A percentile compares a stretch with the other conserved stretches of the same genome.
Evolutionary conservation across 225 moss, liverwort and hornwort species (phyloP).

Genomic region (Marchantia paleacea): DNA sequence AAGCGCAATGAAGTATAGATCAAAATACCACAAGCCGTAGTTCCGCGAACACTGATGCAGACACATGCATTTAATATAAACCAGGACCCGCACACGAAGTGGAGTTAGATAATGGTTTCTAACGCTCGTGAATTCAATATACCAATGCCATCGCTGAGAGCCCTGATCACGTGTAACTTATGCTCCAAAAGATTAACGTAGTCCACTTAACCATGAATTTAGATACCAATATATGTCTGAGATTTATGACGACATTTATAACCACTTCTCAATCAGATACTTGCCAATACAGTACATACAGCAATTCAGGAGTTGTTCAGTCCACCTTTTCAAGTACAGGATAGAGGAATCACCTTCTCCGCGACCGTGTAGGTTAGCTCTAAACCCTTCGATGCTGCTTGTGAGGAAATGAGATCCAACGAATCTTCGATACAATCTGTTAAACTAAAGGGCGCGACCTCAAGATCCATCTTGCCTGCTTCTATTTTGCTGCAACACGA

Average conservation of each 20-base stretch:
- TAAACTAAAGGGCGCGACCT: constrained; percentile 32
- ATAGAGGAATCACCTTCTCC: constrained; percentile 24
- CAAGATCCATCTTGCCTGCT: constrained; percentile 39
- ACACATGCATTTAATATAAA: background rate
- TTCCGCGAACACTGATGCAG: background rate
- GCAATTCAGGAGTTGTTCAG: background rate
- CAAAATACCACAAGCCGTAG: background rate
- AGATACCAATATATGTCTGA: background rate
- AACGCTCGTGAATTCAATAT: background rate
- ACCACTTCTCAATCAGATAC: background rate
- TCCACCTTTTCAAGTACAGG: background rate
- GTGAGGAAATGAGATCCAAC: constrained; percentile 30
- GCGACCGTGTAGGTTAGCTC: constrained; percentile 32
- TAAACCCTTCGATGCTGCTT: constrained; percentile 40
- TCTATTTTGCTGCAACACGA: constrained; percentile 36
- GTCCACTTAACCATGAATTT: background rate
- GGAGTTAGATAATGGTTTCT: background rate
- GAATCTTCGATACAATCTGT: constrained; percentile 43
- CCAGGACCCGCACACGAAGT: background rate
- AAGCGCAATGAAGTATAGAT: background rate
- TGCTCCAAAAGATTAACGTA: background rate
- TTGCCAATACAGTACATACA: too few species aligned
- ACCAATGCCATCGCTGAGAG: background rate
- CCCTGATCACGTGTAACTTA: background rate
- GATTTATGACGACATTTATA: background rate